Base-by-base conservation (phyloP, 768 basidiomycete genomes). In the Lentinula aciculospora region DNA sequence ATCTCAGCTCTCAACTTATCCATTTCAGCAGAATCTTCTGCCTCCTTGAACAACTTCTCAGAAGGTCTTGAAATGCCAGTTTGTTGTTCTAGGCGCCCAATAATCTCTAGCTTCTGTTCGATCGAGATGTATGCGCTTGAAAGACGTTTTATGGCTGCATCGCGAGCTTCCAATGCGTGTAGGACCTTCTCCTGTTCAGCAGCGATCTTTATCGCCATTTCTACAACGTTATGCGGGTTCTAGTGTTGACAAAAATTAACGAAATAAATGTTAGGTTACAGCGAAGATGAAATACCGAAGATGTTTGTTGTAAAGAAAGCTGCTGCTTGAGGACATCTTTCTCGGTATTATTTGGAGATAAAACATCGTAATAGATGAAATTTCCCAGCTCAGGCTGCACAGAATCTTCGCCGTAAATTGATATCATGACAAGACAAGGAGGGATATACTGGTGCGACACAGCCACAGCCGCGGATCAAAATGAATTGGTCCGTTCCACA, bases 111-210 rank as follows among this genome's bases (percentile, higher is more conserved):
- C 69, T 88, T 88, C 65, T 85, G 77, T n/a, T 78, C 78, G 62
- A 89, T 72, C 0, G 83, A 82, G 13, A 71, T 66, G 64, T 83
- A 86, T 9, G 85, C 85, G 46, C 82, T 78, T 31, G 79, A 74
- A 12, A 90, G 76, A 29, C 80, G 81, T 40, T 78, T 69, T 1
- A 86, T 79, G 15, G 78, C 80, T 29, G 76, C 78, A 64, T 90
- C 88, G 39, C 88, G 81, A 29, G 87, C 88, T 27, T 70, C 72
- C 53, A 85, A 67, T 1, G 83, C 85, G 63, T 89, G 86, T 21
- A 67, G 68, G 1, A 83, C 78, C 48, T 78, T 77, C 49, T 78
- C 57, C 39, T 74, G 75, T 61, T 86, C 83, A 32, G 78, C 68
- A 60, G 83, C 77, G 19, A 84, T 70, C 58, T 82, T 80, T 27